Base-by-base conservation (phyloP, 2,329 filamentous ascomycete species). In the Lachnellula hyalina region DNA sequence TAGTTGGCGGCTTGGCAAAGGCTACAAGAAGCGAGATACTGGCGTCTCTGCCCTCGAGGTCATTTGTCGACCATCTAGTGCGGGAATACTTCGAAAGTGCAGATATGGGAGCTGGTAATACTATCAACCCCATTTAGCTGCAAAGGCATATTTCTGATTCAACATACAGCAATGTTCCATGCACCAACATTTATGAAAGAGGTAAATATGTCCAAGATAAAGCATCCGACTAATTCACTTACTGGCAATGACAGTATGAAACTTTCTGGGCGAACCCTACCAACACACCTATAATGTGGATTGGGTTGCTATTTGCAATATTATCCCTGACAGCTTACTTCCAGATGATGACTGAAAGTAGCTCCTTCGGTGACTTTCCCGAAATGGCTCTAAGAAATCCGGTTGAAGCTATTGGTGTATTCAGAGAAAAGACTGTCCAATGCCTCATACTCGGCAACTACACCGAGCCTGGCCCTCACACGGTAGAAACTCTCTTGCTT, bases 381-480 rank as follows among this genome's bases (percentile, higher is more conserved):
- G 72, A 75, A 8, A 73, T 74, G 15, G 75, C 80, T 56, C 72
- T 28, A 28, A 28, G 28, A 28, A 8, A 28, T 28, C 28, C 28
- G 5, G 28, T 9, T 9, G 28, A 28, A 28, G 28, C 28, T 28
- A 71, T 46, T n/a, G 5, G 15, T 15, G 68, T 72, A 15, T 82
- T 76, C 61, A 75, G 79, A 32, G 70, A 74, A 7, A 78, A 75
- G 23, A 75, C 77, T 2, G 75, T 76, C 21, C 77, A 75, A 71
- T 79, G 79, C 17, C 71, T 84, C 32, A 70, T 78, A 15, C 68
- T 70, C 60, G 75, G 75, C 2, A 77, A 77, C 54, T 82, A 81
- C 62, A 73, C 74, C 1, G 74, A 75, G 41, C 79, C 81, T 0
- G 74, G 72, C 12, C 65, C 70, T 7, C 71, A 68, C 46, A 82